Evolutionary conservation across 108 stramenopile genomes (phyloP), one percentile per base, ranked within the genome.

Genomic region (Cyclostephanos invisitatus): DNA sequence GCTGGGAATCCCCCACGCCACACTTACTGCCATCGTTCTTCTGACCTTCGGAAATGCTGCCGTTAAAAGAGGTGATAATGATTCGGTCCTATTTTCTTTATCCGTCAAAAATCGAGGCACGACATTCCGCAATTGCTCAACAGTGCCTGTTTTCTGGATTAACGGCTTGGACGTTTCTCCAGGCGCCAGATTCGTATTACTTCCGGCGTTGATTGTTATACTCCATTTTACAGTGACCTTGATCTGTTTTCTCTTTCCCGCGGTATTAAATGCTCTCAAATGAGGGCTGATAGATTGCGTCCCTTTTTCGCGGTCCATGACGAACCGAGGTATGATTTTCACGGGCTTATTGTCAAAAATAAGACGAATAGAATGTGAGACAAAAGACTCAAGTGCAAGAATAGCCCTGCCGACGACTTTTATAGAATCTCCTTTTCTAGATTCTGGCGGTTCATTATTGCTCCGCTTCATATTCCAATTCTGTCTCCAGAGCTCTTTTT

Each of bases 291-390:
- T 10, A 9, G 53, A 3, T 54, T 54, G 53, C 0, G 11, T 54
- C 9, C 22, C 21, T 54, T 24, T 27, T 0, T 54, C 36, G 5
- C 15, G 17, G 37, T 37, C 37, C 20, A 40, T 44, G 36, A 40
- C 40, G 36, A 61, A 37, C 37, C 60, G 60, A 61, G 29, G n/a
- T 21, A 42, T 36, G 18, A 28, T 61, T 18, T 38, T 21, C 36
- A 37, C 9, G 7, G 37, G 15, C 5, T 14, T 15, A 46, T 15
- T 15, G 14, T 15, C 44, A 15, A 46, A 15, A 46, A 46, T 46
- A 14, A 46, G 44, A 17, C 3, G 44, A 15, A 14, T 46, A 3
- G 15, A 15, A 14, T 46, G 15, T 46, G 44, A 46, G 1, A 46
- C 12, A 15, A 15, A 46, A 17, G 44, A 14, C 12, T 46, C 15